These are phyloP conservation scores for Avena atlantica DNA, from an alignment of 176 grass and related monocot species.

Conservation along the genomic window DNA sequence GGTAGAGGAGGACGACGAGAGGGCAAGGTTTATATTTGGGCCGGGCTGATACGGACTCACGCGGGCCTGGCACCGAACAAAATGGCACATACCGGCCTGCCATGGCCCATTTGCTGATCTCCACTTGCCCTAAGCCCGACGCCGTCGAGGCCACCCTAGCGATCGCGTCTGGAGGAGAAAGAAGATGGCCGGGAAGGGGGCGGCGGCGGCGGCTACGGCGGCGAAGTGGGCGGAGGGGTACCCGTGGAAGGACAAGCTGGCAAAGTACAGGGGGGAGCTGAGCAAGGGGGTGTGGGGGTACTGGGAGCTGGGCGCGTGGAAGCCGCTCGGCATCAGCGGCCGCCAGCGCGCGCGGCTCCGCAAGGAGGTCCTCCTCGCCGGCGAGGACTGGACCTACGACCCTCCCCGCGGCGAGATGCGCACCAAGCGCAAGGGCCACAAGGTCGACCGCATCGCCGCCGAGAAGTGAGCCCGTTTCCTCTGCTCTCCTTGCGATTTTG, in stretches of 20 bases:
- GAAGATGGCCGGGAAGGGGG: slow-evolving; percentile 54
- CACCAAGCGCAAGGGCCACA: slow-evolving; percentile 66
- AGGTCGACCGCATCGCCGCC: slow-evolving; percentile 60
- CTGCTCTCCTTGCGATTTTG: not conserved
- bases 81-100: not conserved
- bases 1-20: not conserved
- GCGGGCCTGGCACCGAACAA: not conserved
- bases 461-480: slow-evolving; percentile 50
- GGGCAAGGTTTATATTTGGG: slow-evolving; percentile 19
- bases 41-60: not conserved
- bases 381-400: slow-evolving; percentile 60
- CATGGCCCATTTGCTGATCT: not conserved
- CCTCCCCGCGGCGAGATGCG: slow-evolving; percentile 59
- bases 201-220: slow-evolving; percentile 45
- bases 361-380: slow-evolving; percentile 90
- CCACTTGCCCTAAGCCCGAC: slow-evolving; percentile 3
- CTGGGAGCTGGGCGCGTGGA: slow-evolving; percentile 96
- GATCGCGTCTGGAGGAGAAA: not conserved
- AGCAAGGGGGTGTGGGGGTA: slow-evolving; percentile 82
- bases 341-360: slow-evolving; percentile 82
- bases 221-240: slow-evolving; percentile 53
- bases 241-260: slow-evolving; percentile 74
- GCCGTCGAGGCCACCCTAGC: not conserved
- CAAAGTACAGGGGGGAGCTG: slow-evolving; percentile 68
- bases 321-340: slow-evolving; percentile 76